phyloP scores from a whole-genome alignment of 1,284 basidiomycete species.

The Malassezia yamatoensis region DNA sequence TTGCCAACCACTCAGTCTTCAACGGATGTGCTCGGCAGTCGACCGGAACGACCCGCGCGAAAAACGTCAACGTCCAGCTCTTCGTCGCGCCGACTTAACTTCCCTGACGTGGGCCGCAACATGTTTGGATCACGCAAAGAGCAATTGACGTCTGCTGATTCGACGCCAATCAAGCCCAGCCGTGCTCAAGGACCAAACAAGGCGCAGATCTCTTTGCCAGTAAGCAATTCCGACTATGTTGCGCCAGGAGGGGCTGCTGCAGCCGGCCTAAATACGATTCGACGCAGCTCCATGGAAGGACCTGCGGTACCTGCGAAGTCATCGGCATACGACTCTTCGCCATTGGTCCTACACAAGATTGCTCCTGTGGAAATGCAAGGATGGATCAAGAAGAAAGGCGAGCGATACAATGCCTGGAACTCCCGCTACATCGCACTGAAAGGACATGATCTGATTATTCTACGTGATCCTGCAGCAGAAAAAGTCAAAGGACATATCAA shows the following conservation, averaged over 20 bases:
- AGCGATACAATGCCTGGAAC: conserved; percentile 89
- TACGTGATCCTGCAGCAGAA: conserved; percentile 37
- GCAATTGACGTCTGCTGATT: not conserved
- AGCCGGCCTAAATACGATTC: conserved; percentile 9
- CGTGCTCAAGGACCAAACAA: conserved; percentile 13
- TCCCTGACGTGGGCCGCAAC: not conserved
- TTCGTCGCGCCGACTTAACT: not conserved
- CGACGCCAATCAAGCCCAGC: no score
- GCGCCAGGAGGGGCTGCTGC: conserved; percentile 18
- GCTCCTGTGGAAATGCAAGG: conserved; percentile 50
- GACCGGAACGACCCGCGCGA: not conserved
- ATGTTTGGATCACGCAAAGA: conserved; percentile 5
- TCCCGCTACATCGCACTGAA: conserved; percentile 85
- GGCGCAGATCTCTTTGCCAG: conserved; percentile 44
- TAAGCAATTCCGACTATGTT: conserved; percentile 32
- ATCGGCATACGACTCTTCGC: not conserved
- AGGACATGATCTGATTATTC: conserved; percentile 55
- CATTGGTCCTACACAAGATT: conserved; percentile 36
- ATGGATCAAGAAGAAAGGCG: conserved; percentile 92
- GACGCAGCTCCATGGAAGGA: not conserved
- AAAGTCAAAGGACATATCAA: conserved; percentile 90
- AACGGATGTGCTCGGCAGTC: conserved; percentile 7
- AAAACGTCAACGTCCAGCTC: not conserved
- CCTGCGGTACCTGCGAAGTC: not conserved
- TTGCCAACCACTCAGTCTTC: not conserved